phyloP scores from a whole-genome alignment of 1,284 basidiomycete species.

The Leccinum laetum region DNA sequence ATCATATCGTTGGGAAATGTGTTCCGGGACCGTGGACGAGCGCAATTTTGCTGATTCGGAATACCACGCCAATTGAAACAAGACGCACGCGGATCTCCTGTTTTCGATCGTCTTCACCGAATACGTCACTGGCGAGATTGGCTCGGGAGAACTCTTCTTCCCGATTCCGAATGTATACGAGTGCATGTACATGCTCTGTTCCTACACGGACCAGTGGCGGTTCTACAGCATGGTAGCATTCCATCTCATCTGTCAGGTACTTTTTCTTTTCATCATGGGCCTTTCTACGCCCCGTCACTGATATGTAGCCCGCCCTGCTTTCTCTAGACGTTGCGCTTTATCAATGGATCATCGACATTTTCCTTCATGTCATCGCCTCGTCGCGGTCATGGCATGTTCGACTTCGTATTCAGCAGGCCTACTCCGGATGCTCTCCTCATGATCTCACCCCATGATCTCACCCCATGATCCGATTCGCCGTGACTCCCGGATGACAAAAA shows the following conservation, averaged over 20 bases:
- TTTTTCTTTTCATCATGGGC: neutral
- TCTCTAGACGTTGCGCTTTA: neutral
- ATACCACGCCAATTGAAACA: neutral
- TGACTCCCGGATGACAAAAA: neutral
- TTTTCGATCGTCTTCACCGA: neutral
- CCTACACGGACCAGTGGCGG: neutral
- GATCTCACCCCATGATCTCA: neutral
- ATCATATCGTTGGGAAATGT: neutral
- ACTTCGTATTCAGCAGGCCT: neutral
- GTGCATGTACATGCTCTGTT: neutral
- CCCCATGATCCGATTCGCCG: neutral
- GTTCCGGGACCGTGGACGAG: neutral
- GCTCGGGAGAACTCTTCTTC: neutral
- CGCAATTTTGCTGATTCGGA: neutral
- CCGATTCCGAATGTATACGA: neutral
- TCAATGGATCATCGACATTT: constrained; percentile 1
- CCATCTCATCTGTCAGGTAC: constrained; percentile 5
- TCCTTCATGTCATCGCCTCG: neutral
- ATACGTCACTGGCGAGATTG: constrained; percentile 18
- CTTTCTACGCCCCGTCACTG: neutral
- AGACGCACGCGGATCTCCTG: neutral
- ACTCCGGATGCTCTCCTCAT: neutral
- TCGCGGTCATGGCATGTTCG: neutral
- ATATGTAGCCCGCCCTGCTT: constrained; percentile 18
- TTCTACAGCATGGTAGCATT: neutral